Base-by-base conservation (phyloP, 371 early-diverging fungal species). In the Nematocida minor region DNA sequence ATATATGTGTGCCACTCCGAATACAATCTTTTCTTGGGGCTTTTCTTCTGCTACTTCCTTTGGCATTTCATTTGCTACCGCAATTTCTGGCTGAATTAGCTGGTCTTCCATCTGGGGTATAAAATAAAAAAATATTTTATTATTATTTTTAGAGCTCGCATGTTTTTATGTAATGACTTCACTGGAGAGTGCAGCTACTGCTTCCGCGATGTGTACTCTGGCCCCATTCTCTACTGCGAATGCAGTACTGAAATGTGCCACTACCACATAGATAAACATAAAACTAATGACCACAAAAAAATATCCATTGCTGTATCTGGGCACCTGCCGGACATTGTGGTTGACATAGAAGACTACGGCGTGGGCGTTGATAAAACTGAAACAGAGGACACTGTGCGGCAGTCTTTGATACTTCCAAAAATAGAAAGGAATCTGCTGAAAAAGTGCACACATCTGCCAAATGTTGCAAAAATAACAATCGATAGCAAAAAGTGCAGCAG, bases 1-100 rank as follows among this genome's bases (percentile, higher is more conserved):
- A 83, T 91, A 95, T 87, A 99, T 97, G 91, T 95, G 97, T 79
- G 95, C 96, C 88, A 97, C 96, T 83, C 97, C 99, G 83, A 96
- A 64, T 1, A 69, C 80, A 46, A 66, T 57, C 47, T 67, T 70
- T 32, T 60, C 68, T 32, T 67, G 57, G 16, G 70, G 55, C 47
- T 74, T 47, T 29, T 74, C 40, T 36, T 34, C 55, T 55, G 38
- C 20, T 32, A 54, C 53, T 54, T 11, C 4, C 2, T 18, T 32
- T 40, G 22, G 60, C 41, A 18, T 53, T 38, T 11, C 31, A 14
- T 46, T 38, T 64, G 66, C 20, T 36, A 64, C 36, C 25, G 47
- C 66, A 51, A 63, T 42, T 46, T 74, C 54, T 55, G 47, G 64
- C 25, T 31, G 31, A 29, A 48, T 32, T 62, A 36, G 7, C 36